phyloP scores from a whole-genome alignment of 2,329 filamentous ascomycete genomes.

The Sclerotinia minor region DNA sequence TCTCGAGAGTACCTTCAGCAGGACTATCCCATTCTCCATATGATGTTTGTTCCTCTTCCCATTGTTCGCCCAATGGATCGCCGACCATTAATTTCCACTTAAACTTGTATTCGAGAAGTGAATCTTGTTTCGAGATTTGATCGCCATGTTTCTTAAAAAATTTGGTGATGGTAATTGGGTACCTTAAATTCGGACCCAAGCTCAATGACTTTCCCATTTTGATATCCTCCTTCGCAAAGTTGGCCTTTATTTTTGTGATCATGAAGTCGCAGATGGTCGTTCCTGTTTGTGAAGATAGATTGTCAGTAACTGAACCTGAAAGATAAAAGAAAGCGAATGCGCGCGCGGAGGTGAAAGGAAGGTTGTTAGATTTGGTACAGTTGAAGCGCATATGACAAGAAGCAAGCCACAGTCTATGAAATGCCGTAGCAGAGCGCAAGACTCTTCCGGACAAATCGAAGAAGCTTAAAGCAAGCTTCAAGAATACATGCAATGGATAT shows the following conservation, averaged over 20 bases:
- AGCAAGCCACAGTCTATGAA: not conserved
- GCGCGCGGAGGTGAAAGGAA: slow-evolving; percentile 6
- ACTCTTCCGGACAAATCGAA: slow-evolving; percentile 15
- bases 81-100: slow-evolving; percentile 75
- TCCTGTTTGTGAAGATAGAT: slow-evolving; percentile 25
- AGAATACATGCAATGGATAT: slow-evolving; percentile 30
- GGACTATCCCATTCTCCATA: slow-evolving; percentile 78
- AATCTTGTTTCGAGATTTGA: slow-evolving; percentile 70
- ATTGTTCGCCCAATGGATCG: slow-evolving; percentile 62
- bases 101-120: slow-evolving; percentile 85
- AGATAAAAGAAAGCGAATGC: not conserved
- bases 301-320: slow-evolving; percentile 29
- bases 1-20: slow-evolving; percentile 73
- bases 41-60: slow-evolving; percentile 68
- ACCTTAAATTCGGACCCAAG: slow-evolving; percentile 69
- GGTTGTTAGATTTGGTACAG: not conserved
- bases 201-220: slow-evolving; percentile 51
- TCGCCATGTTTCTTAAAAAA: slow-evolving; percentile 77
- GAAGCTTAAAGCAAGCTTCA: slow-evolving; percentile 31
- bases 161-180: slow-evolving; percentile 89
- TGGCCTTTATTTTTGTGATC: slow-evolving; percentile 36
- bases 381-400: slow-evolving; percentile 1
- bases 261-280: slow-evolving; percentile 34
- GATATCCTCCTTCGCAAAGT: slow-evolving; percentile 37
- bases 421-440: slow-evolving; percentile 6